Evolutionary conservation across 2,329 filamentous ascomycete genomes (phyloP), one percentile per base, ranked within the genome.

Genomic region (Fusarium abutilonis): DNA sequence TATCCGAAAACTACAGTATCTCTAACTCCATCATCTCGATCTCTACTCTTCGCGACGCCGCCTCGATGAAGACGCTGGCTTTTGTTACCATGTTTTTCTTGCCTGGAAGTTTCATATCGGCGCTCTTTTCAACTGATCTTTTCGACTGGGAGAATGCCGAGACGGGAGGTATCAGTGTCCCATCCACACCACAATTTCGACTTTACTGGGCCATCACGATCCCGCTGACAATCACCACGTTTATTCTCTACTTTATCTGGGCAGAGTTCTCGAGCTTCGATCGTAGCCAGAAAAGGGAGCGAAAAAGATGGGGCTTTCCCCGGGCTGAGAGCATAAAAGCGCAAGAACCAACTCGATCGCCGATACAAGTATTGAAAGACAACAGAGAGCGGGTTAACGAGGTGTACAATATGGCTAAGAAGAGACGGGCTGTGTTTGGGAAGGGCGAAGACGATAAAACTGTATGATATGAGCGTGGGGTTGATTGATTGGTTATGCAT

Each of bases 71-170:
- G 69, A 78, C 76, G 8, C 60, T 79, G 19, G 77, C 77, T 15
- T 69, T 79, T 17, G 75, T 79, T 17, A 77, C 77, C 55, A 78
- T 79, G 77, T 72, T 79, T 32, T 79, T 79, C 61, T 70, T 79
- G 3, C 77, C 77, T 0, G 77, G 77, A 1, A 79, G 74, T 52
- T 79, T 79, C 48, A 70, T 79, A 14, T 76, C 77, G 1, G 76
- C 77, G 2, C 70, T 79, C n/a, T 78, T 79, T 58, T 77, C 75
- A 4, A 75, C 75, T 8, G 35, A 68, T 6, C 66, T 72, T 47
- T 77, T 78, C 49, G 66, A 74, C 21, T 78, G 75, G 75, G 66
- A 68, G 38, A 41, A 56, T 41, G 60, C 72, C 15, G 50, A 72
- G 4, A 26, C 46, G 32, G 53, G 70, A n/a, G 52, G 46, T 13